These are phyloP conservation scores for Lachnellula cervina DNA, from an alignment of 2,329 filamentous ascomycete genomes.

Conservation along the genomic window DNA sequence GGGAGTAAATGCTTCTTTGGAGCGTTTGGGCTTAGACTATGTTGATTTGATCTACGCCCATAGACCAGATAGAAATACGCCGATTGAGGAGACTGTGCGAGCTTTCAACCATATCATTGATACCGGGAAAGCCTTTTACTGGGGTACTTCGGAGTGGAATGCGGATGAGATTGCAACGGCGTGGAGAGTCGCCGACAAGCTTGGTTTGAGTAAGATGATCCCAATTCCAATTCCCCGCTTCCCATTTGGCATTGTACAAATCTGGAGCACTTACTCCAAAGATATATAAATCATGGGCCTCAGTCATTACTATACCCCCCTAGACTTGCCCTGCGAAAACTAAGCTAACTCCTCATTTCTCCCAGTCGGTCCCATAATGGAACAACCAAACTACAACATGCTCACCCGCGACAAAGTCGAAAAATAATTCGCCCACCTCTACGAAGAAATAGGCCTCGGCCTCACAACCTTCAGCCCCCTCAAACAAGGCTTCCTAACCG, in stretches of 20 bases:
- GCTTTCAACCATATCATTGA: slow-evolving; percentile 68
- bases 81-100: slow-evolving; percentile 66
- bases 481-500: slow-evolving; percentile 55
- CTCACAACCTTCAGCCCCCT: slow-evolving; percentile 61
- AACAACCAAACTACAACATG: slow-evolving; percentile 65
- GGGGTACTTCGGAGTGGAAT: slow-evolving; percentile 65
- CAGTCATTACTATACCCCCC: too few species aligned
- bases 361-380: slow-evolving; percentile 54
- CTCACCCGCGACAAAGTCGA: slow-evolving; percentile 59
- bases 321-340: too few species aligned
- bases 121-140: slow-evolving; percentile 64
- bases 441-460: slow-evolving; percentile 54
- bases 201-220: slow-evolving; percentile 41
- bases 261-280: too few species aligned
- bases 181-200: slow-evolving; percentile 54
- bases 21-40: slow-evolving; percentile 45
- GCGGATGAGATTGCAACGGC: slow-evolving; percentile 62
- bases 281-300: too few species aligned
- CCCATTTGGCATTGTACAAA: too few species aligned
- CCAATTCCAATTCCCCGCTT: too few species aligned
- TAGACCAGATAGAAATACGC: slow-evolving; percentile 61
- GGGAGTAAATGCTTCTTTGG: slow-evolving; percentile 48
- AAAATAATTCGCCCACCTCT: slow-evolving; percentile 55
- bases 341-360: too few species aligned
- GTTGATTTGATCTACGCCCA: slow-evolving; percentile 68